Evolutionary conservation across 1,284 basidiomycete species (phyloP), one percentile per base, ranked within the genome.

Genomic region (Tilletia setariae): DNA sequence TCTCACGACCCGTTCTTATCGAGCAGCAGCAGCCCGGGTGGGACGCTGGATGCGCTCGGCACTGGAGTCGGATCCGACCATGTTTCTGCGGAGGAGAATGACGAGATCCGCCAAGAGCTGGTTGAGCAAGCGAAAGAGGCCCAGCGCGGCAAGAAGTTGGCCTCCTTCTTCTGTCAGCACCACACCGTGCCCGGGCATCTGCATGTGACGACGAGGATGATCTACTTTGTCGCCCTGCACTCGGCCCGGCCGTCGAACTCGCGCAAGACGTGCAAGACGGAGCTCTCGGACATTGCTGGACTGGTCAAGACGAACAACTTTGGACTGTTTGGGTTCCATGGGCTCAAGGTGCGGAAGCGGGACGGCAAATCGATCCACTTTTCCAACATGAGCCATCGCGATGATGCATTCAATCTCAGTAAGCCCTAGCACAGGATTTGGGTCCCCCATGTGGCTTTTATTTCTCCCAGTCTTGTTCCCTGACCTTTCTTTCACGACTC

Each of bases 81-180:
- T 44, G 43, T 44, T 44, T 19, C 43, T 44, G 43, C 43, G 43
- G 43, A 44, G 19, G 11, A 44, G 19, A 19, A 42, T 2, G 35
- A 43, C 23, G 35, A 35, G n/a, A 30, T 40, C 28, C 43, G 56
- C 13, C 11, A 30, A 43, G 72, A 76, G 64, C 32, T 73, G 30
- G 71, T 59, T 19, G 53, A 59, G 25, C 53, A 59, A 30, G 8
- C 19, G 23, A 59, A 59, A 59, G 53, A 59, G 32, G 53, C 53
- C 21, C 53, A 59, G 23, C 53, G 53, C 23, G 53, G 53, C 53
- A 59, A 59, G 51, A 81, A 81, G 68, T 68, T 82, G 1, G 80
- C 79, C 47, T 75, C 73, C 68, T 82, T 81, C 71, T 76, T 81
- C 70, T 82, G 80, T 68, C 80, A 81, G 69, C 76, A 79, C 66